phyloP scores from a whole-genome alignment of 805 yeast genomes.

The Candida arabinofermentans region DNA sequence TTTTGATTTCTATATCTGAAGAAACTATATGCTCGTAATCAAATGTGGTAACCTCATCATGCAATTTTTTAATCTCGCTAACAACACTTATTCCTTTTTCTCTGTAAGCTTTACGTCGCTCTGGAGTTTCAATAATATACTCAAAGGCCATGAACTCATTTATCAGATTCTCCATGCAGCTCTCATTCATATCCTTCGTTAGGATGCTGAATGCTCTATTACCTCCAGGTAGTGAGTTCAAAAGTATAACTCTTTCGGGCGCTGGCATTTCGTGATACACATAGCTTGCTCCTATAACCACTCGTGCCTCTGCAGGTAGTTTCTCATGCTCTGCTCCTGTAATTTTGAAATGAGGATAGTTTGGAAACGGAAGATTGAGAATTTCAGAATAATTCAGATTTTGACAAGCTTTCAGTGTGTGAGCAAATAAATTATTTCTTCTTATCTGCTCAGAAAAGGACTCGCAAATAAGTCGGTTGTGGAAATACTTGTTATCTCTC shows the following conservation, averaged over 20 bases:
- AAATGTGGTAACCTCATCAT: slow-evolving; percentile 2
- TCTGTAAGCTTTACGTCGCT: not conserved
- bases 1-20: slow-evolving; percentile 1
- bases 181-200: not conserved
- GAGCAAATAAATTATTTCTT: slow-evolving; percentile 1
- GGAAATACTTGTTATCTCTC: slow-evolving; percentile 1
- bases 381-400: slow-evolving; percentile 11
- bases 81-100: slow-evolving; percentile 10
- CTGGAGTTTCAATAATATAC: not conserved
- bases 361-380: slow-evolving; percentile 10
- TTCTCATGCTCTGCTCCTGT: slow-evolving; percentile 20
- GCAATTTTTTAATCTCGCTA: slow-evolving; percentile 9
- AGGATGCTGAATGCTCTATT: slow-evolving; percentile 19
- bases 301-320: slow-evolving; percentile 30
- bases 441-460: slow-evolving; percentile 20
- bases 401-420: slow-evolving; percentile 3
- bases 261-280: slow-evolving; percentile 28
- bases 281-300: slow-evolving; percentile 33
- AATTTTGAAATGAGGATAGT: slow-evolving; percentile 25
- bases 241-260: slow-evolving; percentile 30
- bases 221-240: slow-evolving; percentile 17
- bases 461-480: slow-evolving; percentile 12
- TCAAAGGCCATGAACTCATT: slow-evolving; percentile 8
- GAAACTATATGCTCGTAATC: not conserved
- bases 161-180: slow-evolving; percentile 6